phyloP scores from a whole-genome alignment of 257 asterid genomes.

The Petunia secreta region DNA sequence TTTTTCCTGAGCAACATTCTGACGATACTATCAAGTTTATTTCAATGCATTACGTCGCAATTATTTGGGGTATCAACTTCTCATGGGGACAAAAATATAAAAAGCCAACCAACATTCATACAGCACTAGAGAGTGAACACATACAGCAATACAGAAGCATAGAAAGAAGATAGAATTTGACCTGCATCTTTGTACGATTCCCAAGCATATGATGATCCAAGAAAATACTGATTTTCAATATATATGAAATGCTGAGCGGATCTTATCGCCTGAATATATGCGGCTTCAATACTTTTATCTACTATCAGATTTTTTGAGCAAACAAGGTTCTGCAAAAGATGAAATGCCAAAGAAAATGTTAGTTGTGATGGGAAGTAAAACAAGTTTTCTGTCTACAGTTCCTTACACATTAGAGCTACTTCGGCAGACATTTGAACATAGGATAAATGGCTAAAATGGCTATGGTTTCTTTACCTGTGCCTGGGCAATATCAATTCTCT shows the following conservation, averaged over 20 bases:
- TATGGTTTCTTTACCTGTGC: constrained; percentile 52
- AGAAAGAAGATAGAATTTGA: constrained; percentile 33
- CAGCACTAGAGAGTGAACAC: background rate
- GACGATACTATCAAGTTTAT: no score
- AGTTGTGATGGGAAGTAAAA: background rate
- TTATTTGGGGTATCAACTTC: background rate
- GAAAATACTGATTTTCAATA: constrained; percentile 89
- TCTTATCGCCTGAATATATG: constrained; percentile 89
- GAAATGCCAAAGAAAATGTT: constrained; percentile 6
- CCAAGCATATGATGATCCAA: constrained; percentile 95
- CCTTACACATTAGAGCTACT: background rate
- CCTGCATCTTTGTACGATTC: constrained; percentile 87
- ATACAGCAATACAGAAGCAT: constrained; percentile 10
- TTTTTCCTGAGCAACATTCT: no score
- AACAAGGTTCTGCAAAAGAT: constrained; percentile 62
- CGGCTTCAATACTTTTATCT: constrained; percentile 84
- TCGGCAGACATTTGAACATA: background rate
- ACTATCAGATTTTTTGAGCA: constrained; percentile 72
- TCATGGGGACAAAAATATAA: constrained; percentile 9
- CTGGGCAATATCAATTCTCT: constrained; percentile 53
- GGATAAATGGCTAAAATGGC: background rate
- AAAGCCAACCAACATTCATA: background rate
- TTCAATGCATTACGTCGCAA: constrained; percentile 15
- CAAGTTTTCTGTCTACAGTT: background rate
- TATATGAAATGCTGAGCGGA: constrained; percentile 90